phyloP scores from a whole-genome alignment of 1,139 yeast species.

The Pichia cactophila region DNA sequence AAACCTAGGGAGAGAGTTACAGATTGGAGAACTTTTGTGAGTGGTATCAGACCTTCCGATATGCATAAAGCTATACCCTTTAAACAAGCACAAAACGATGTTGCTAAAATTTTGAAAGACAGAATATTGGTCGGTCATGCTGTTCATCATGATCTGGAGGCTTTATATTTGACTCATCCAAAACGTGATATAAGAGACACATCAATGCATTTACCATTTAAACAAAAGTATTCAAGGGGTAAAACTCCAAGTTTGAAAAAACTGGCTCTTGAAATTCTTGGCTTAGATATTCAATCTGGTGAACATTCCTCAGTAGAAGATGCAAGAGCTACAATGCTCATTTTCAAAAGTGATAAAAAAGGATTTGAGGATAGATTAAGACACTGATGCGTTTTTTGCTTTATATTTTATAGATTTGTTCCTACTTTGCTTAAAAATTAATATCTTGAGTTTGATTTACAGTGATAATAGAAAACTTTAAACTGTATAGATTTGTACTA shows the following conservation, averaged over 20 bases:
- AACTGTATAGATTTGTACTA: background rate
- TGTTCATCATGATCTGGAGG: constrained; percentile 66
- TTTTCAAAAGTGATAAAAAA: constrained; percentile 53
- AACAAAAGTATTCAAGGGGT: constrained; percentile 49
- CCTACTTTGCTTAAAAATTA: no score
- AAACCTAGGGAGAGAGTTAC: constrained; percentile 68
- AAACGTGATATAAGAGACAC: constrained; percentile 64
- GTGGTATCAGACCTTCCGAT: constrained; percentile 69
- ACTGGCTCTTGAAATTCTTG: constrained; percentile 49
- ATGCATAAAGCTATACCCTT: constrained; percentile 62
- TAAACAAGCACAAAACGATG: constrained; percentile 55
- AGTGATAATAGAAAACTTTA: no score
- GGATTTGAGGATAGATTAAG: constrained; percentile 43
- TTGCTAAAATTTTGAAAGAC: constrained; percentile 42
- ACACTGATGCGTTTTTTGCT: background rate
- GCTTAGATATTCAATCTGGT: constrained; percentile 61
- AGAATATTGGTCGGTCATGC: constrained; percentile 80
- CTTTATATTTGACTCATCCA: constrained; percentile 64
- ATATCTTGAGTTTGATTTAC: no score
- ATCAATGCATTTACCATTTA: constrained; percentile 51
- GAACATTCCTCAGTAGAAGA: constrained; percentile 87
- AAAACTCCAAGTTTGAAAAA: constrained; percentile 67
- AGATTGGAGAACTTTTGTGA: constrained; percentile 93
- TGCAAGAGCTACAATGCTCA: constrained; percentile 79
- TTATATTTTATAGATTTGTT: background rate